A percentile compares a stretch with the other conserved stretches of the same genome.
Evolutionary conservation across 352 stramenopile genomes (phyloP).

Genomic region (Ophiocytium majus): DNA sequence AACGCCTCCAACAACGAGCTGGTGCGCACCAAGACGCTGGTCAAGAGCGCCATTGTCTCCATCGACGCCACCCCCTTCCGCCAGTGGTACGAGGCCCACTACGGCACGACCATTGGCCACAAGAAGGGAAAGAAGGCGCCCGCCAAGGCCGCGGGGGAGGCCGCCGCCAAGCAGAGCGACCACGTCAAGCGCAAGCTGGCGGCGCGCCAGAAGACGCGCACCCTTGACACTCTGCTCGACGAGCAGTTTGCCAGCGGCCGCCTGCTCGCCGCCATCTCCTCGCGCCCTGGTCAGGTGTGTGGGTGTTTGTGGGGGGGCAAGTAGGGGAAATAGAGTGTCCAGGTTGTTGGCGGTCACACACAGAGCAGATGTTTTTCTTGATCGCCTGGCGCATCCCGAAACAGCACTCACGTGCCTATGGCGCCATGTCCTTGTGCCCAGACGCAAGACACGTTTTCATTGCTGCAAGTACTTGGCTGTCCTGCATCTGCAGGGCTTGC

Average conservation of each 20-base stretch:
- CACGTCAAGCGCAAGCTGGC: conserved; percentile 89
- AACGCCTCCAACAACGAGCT: conserved; percentile 99
- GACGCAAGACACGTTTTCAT: too few relatives aligned
- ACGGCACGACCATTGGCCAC: conserved; percentile 82
- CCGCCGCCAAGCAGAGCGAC: conserved; percentile 79
- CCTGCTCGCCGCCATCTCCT: conserved; percentile 94
- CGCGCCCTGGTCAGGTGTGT: conserved; percentile 77
- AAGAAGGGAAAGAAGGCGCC: conserved; percentile 81
- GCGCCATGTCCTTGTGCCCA: neutral
- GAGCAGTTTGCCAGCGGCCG: conserved; percentile 91
- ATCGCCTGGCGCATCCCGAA: neutral
- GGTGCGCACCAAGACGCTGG: conserved; percentile 99
- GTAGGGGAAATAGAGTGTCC: too few relatives aligned
- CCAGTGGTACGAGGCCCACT: conserved; percentile 98
- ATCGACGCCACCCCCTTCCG: conserved; percentile 98
- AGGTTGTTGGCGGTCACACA: too few relatives aligned
- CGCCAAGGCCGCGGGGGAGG: conserved; percentile 25
- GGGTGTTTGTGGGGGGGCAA: too few relatives aligned
- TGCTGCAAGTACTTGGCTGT: too few relatives aligned
- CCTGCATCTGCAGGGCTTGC: too few relatives aligned
- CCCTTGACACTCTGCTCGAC: conserved; percentile 88
- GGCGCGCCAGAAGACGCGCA: conserved; percentile 81
- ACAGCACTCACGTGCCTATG: neutral
- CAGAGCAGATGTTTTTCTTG: neutral
- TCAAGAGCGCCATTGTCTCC: conserved; percentile 97